A percentile compares a stretch with the other conserved stretches of the same genome.
Evolutionary conservation across 495 filamentous ascomycete genomes (phyloP).

Genomic region (Hypomontagnella submonticulosa): DNA sequence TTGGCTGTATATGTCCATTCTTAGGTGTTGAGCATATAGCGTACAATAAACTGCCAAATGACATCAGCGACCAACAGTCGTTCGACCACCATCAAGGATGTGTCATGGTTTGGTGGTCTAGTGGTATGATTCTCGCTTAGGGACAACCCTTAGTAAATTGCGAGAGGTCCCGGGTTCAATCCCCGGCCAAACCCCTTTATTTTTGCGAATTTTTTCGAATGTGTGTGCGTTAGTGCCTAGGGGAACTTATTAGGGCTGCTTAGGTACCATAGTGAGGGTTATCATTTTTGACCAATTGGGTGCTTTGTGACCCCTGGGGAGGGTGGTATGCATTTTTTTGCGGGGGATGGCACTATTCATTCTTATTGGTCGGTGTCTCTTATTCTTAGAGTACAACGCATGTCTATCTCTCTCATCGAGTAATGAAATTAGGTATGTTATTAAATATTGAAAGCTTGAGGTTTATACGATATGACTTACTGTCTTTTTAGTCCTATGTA

Average conservation of each 20-base stretch:
- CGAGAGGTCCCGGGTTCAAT: conserved; percentile 41
- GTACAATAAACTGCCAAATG: not conserved
- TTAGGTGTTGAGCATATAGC: not conserved
- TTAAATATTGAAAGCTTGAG: too few species aligned
- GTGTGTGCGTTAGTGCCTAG: too few species aligned
- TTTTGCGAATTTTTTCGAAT: not conserved
- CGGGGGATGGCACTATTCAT: too few species aligned
- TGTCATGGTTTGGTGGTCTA: conserved; percentile 32
- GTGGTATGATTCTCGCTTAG: conserved; percentile 42
- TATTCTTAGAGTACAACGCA: too few species aligned
- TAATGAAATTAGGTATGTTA: too few species aligned
- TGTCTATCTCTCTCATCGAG: too few species aligned
- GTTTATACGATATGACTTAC: too few species aligned
- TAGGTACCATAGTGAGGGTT: too few species aligned
- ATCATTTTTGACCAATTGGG: too few species aligned
- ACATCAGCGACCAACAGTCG: conserved; percentile 7
- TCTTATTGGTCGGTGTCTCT: too few species aligned
- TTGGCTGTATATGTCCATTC: not conserved
- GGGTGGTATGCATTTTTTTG: not conserved
- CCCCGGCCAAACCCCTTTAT: conserved; percentile 30
- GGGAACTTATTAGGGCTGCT: too few species aligned
- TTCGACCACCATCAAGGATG: not conserved
- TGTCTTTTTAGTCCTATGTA: too few species aligned
- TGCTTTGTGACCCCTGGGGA: not conserved
- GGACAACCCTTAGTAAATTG: conserved; percentile 23